These are phyloP conservation scores for Grosmannia clavigera DNA, from an alignment of 2,329 filamentous ascomycete species.

Conservation along the genomic window DNA sequence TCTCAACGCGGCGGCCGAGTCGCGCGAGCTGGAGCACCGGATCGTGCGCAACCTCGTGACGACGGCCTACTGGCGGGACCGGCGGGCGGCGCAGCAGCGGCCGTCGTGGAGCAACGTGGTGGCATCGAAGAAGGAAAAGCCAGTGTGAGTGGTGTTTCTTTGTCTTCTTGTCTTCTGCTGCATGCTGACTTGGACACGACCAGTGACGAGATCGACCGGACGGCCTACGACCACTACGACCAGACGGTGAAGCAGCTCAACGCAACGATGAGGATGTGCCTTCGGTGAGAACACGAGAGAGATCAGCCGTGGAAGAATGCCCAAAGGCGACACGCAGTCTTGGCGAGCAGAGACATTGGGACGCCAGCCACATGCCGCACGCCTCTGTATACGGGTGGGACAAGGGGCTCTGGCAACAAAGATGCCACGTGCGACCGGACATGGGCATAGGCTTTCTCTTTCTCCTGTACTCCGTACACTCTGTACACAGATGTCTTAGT, in stretches of 20 bases:
- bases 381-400: too few relatives aligned
- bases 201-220: constrained; percentile 12
- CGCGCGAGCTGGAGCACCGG: constrained; percentile 57
- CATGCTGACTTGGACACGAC: not conserved
- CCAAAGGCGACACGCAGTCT: not conserved
- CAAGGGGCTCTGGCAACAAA: too few relatives aligned
- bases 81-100: constrained; percentile 13
- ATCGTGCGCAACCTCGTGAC: constrained; percentile 57
- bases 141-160: not conserved
- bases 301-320: not conserved
- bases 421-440: too few relatives aligned
- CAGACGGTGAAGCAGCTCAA: constrained; percentile 63
- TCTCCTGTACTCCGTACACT: too few relatives aligned
- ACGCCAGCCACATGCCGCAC: too few relatives aligned
- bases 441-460: too few relatives aligned
- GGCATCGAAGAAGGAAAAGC: constrained; percentile 3
- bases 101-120: constrained; percentile 15
- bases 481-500: too few relatives aligned
- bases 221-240: constrained; percentile 49
- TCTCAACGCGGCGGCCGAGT: constrained; percentile 48
- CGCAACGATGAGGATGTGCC: constrained; percentile 55
- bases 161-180: not conserved
- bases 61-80: constrained; percentile 28
- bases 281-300: constrained; percentile 28
- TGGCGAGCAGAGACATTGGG: too few relatives aligned